These are phyloP conservation scores for Crithidia thermophila DNA, from an alignment of 208 protist genomes.

Conservation along the genomic window DNA sequence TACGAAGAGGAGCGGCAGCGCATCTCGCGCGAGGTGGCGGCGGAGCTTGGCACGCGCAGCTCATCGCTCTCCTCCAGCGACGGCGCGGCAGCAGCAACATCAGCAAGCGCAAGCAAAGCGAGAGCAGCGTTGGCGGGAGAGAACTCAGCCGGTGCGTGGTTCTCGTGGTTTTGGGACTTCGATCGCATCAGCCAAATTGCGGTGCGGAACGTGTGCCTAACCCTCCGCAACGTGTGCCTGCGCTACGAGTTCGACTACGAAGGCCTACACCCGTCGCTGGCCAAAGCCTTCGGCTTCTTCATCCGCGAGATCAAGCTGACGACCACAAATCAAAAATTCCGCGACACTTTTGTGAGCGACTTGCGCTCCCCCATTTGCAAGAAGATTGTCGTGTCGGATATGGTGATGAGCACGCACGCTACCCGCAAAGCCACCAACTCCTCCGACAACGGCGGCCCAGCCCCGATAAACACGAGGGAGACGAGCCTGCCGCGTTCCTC, in stretches of 20 bases:
- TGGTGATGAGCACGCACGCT: constrained; percentile 20
- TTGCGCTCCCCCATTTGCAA: constrained; percentile 22
- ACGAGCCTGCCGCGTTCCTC: not conserved
- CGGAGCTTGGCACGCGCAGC: not conserved
- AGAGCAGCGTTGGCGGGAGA: not conserved
- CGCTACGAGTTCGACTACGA: constrained; percentile 73
- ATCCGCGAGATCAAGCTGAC: constrained; percentile 46
- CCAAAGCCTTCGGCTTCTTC: constrained; percentile 43
- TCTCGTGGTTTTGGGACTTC: constrained; percentile 38
- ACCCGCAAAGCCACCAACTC: not conserved
- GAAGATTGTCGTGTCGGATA: constrained; percentile 9
- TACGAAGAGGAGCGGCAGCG: constrained; percentile 54
- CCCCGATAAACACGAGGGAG: not conserved
- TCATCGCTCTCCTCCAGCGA: too few relatives aligned
- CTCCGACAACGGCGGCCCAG: not conserved
- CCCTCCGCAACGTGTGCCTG: constrained; percentile 48
- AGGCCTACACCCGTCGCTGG: constrained; percentile 55
- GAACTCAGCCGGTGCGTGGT: constrained; percentile 13
- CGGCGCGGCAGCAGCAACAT: too few relatives aligned
- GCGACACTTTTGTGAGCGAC: constrained; percentile 44
- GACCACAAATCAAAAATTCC: constrained; percentile 54
- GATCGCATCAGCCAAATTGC: constrained; percentile 59
- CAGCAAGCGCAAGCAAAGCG: not conserved
- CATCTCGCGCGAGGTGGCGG: constrained; percentile 1
- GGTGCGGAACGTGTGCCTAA: constrained; percentile 53